Base-by-base conservation (phyloP, 2,329 filamentous ascomycete genomes). In the Scedosporium minutisporum region DNA sequence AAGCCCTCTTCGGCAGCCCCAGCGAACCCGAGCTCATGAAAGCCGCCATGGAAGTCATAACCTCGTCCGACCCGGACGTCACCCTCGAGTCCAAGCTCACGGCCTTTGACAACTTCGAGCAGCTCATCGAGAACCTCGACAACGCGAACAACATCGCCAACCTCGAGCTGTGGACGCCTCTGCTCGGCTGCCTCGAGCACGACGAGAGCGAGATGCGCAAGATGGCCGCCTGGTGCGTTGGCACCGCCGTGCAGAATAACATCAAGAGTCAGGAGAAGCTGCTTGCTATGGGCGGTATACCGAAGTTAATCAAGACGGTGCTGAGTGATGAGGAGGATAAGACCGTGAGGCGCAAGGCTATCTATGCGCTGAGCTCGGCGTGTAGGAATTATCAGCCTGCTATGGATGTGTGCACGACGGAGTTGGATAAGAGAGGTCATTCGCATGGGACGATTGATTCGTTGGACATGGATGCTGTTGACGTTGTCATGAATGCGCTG, bases 161-260 rank as follows among this genome's bases (percentile, higher is more conserved):
- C 29, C 78, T 97, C 21, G 82, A 83, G 6, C 81, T 97, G 38
- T 99, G 95, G 95, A 82, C 84, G 10, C 91, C 91, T 9, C 79
- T 99, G 46, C 78, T 97, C 10, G 76, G 80, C 7, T 85, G 89
- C 66, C 80, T 99, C 14, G 79, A 81, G 59, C 82, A 87, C 69
- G 80, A 83, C 10, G 88, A 95, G 70, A 72, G 80, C 5, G 89
- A 95, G 66, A 79, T 96, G 70, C 82, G 93, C 66, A 86, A 81
- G 69, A 92, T 91, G 84, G 93, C 93, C 2, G 92, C 92, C n/a
- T 96, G 91, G 90, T 97, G 92, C 77, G 79, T 95, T 64, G 91
- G 91, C 60, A 97, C 93, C 5, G 93, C 95, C 9, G 95, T 99
- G 64, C 93, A 97, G 81, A 99, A 99, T 78, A 97, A 99, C 75